phyloP scores from a whole-genome alignment of 2,329 filamentous ascomycete species.

The Penicillium sp. region DNA sequence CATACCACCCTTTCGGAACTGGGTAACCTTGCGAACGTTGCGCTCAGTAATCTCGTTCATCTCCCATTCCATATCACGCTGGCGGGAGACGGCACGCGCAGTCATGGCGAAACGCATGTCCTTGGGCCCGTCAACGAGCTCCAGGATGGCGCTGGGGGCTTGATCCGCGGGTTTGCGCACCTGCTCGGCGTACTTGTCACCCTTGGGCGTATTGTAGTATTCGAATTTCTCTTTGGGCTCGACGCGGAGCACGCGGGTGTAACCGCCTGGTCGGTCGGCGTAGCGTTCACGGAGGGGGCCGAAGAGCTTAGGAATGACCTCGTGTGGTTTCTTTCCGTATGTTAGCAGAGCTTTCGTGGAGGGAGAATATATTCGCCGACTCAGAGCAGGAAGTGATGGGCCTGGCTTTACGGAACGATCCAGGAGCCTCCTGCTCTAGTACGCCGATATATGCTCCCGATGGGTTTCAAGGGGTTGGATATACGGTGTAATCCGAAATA shows the following conservation, averaged over 20 bases:
- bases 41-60: conserved; percentile 64
- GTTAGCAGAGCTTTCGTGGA: not conserved
- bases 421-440: too few species aligned
- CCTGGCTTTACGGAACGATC: too few species aligned
- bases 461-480: not conserved
- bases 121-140: conserved; percentile 88
- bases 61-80: conserved; percentile 49
- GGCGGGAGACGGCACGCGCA: conserved; percentile 70
- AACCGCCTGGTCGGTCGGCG: conserved; percentile 72
- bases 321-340: conserved; percentile 35
- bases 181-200: conserved; percentile 13
- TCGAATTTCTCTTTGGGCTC: conserved; percentile 65
- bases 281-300: conserved; percentile 77
- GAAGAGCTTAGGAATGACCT: conserved; percentile 75
- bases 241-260: conserved; percentile 88
- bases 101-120: conserved; percentile 95
- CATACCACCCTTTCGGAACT: conserved; percentile 63
- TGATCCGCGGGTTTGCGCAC: conserved; percentile 58
- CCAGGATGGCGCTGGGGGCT: conserved; percentile 81
- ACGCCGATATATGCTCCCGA: not conserved
- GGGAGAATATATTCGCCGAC: too few species aligned
- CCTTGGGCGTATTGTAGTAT: conserved; percentile 19
- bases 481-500: not conserved
- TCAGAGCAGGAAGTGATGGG: too few species aligned
- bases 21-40: conserved; percentile 80